Evolutionary conservation across 768 basidiomycete genomes (phyloP), one percentile per base, ranked within the genome.

Genomic region (Tricholoma bakamatsutake): DNA sequence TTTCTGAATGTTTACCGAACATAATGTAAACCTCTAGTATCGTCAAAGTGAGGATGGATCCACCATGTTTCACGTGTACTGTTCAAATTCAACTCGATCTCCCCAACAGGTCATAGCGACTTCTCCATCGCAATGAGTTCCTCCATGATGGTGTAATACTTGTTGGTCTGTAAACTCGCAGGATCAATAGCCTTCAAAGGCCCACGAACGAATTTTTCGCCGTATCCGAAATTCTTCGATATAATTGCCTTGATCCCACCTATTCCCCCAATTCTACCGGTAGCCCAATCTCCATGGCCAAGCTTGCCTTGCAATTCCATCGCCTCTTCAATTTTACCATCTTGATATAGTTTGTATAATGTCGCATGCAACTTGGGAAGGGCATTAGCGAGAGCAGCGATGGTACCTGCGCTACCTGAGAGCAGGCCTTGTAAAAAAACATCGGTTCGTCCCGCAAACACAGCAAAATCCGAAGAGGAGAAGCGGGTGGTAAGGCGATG

Each of bases 381-480:
- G 50, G 86, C 67, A 62, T 86, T 86, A 11, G 80, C 82, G 10
- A 83, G 72, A 0, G 82, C 86, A 39, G 81, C 81, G 62, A 90
- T 90, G 50, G 77, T 71, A 0, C 88, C 88, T 28, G 85, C 78
- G 60, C 83, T 80, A 7, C 80, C 79, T 2, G 83, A 81, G 37
- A 82, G 66, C 6, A 90, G 75, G 4, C 82, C 81, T 17, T 87
- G 79, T 11, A 80, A 69, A 62, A 88, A 83, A 37, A 85, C 74
- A 62, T 93, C 89, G 5, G 82, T 82, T 55, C 84, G 82, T 1
- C 92, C 91, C 10, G 88, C 80, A 62, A 86, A 85, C n/a, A 89
- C 81, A 3, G 84, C 80, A 61, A 89, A 87, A 40, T 83, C 73
- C 2, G 72, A 64, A 3, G 75, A 59, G 5, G 80, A 69, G 58